Base-by-base conservation (phyloP, 805 yeast genomes). In the Limtongia smithiae region DNA sequence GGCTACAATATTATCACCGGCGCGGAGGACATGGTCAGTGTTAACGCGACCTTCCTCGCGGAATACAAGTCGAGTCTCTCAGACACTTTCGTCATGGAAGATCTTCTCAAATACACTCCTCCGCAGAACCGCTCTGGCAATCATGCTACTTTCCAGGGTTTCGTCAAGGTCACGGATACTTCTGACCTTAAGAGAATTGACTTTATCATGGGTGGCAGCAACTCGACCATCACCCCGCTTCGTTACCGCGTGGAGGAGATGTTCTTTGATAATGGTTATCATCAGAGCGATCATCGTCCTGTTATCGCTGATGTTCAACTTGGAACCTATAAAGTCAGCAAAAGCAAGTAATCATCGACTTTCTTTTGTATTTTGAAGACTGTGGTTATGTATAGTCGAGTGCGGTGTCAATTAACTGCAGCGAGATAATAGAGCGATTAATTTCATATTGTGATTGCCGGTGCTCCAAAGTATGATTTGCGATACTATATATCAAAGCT, bases 1-100 rank as follows among this genome's bases (percentile, higher is more conserved):
- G 50, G 50, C 1, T 46, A 46, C 31, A 18, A 31, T 20, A 46
- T 46, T 20, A 35, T 41, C 27, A 41, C 45, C n/a, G 50, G 50
- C 8, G 41, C 6, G 17, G 6, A 12, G 21, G 40, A 39, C 28
- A 32, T 38, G 37, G 15, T 37, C 33, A n/a, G 44, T 3, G 18
- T 45, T 25, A 38, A 45, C 48, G 27, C 41, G 15, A 37, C 48
- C 9, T 39, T 45, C 35, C n/a, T 21, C 14, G n/a, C 22, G 9
- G 22, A 37, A 22, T 45, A 37, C 44, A 27, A 30, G 28, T 38
- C 44, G 27, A 18, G 3, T 31, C 28, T 45, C 24, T 32, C 44
- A 7, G 34, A 32, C 33, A 11, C 48, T 9, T 45, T 45, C 30
- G 32, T 6, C 28, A 37, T 36, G 24, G n/a, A 37, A 9, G 48